phyloP scores from a whole-genome alignment of 106 monocot species.

The Posidonia australis region DNA sequence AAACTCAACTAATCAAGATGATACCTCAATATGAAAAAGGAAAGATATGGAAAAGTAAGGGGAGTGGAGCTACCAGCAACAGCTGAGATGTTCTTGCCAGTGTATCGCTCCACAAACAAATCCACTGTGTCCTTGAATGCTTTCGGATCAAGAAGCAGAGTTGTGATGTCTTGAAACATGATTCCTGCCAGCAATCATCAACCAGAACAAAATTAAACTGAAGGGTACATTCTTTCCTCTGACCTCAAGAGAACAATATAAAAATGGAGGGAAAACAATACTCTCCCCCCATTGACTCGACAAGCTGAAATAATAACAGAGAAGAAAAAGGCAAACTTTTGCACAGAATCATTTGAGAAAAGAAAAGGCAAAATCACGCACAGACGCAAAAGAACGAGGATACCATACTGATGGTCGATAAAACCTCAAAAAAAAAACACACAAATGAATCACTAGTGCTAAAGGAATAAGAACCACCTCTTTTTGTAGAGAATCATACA shows the following conservation, averaged over 20 bases:
- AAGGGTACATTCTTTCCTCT: not conserved
- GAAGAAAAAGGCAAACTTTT: not conserved
- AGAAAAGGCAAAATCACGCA: no score
- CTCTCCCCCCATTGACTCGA: no score
- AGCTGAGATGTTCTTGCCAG: constrained; percentile 43
- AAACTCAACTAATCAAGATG: no score
- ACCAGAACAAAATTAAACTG: not conserved
- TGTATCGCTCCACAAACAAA: constrained; percentile 71
- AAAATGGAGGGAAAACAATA: not conserved
- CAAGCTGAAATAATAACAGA: not conserved
- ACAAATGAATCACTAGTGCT: no score
- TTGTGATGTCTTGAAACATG: constrained; percentile 85
- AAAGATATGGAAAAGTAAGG: not conserved
- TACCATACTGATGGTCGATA: no score
- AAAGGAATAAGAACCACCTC: no score
- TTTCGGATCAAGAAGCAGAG: constrained; percentile 50
- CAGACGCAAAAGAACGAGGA: no score
- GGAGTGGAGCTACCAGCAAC: constrained; percentile 34
- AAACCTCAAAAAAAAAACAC: no score
- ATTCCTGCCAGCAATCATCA: constrained; percentile 29
- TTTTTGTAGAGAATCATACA: no score
- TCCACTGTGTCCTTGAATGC: constrained; percentile 62
- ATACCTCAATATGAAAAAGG: no score
- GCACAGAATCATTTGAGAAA: no score
- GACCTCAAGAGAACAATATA: not conserved